Evolutionary conservation across 805 yeast species (phyloP).

Genomic region (Monosporozyma aerobia): DNA sequence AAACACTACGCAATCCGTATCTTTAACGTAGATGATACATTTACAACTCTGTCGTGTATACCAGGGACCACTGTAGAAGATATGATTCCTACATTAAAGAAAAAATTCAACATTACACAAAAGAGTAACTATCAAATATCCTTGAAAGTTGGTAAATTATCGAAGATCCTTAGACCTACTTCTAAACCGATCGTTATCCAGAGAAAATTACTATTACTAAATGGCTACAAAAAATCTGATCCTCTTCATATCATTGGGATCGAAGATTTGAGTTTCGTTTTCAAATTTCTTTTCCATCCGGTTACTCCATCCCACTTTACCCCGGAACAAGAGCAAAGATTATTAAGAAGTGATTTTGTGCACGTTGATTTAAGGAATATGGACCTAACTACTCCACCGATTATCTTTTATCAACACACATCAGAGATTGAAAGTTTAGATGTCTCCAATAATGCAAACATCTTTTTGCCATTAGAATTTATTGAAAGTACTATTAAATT

Average conservation of each 20-base stretch:
- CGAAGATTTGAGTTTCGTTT: constrained; percentile 72
- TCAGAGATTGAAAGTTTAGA: constrained; percentile 73
- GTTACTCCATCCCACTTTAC: constrained; percentile 51
- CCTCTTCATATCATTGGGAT: constrained; percentile 69
- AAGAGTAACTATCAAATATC: constrained; percentile 69
- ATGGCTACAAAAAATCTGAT: constrained; percentile 76
- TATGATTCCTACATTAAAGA: constrained; percentile 57
- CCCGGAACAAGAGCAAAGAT: constrained; percentile 60
- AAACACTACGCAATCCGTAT: constrained; percentile 47
- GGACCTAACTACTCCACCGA: constrained; percentile 77
- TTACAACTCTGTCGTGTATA: constrained; percentile 70
- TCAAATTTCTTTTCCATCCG: constrained; percentile 67
- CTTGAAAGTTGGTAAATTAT: constrained; percentile 64
- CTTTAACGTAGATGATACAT: constrained; percentile 76
- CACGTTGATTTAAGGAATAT: constrained; percentile 65
- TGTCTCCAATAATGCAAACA: constrained; percentile 79
- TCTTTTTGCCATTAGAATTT: constrained; percentile 74
- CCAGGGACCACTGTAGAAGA: constrained; percentile 71
- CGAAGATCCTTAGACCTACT: constrained; percentile 59
- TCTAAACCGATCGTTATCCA: constrained; percentile 77
- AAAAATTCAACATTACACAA: constrained; percentile 65
- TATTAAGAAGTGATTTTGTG: constrained; percentile 49
- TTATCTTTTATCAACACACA: constrained; percentile 69
- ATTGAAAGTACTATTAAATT: constrained; percentile 72
- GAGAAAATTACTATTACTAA: constrained; percentile 56